Base-by-base conservation (phyloP, 495 filamentous ascomycete species). In the Podospora anserina region DNA sequence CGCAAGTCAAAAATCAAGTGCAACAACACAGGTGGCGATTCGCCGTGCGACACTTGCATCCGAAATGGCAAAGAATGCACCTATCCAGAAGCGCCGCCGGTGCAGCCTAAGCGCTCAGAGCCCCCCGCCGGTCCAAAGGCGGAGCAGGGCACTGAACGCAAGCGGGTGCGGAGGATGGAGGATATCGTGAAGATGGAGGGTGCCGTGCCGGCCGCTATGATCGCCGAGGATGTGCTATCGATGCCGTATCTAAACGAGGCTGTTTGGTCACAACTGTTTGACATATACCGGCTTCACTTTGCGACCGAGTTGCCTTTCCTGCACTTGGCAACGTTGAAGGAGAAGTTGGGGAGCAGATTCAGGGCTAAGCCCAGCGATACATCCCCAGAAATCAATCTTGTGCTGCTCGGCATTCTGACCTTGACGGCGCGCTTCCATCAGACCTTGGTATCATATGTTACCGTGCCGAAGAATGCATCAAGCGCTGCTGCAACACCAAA, bases 221-320 rank as follows among this genome's bases (percentile, higher is more conserved):
- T 80, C n/a, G 78, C 78, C 66, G 79, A 85, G 62, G 81, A 87
- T 66, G 78, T 84, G 19, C 74, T 87, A 67, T 82, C 84, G 55
- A 81, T 81, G 28, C 73, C 81, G 0, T 82, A 89, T 63, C 81
- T 92, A 32, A 90, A 88, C n/a, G 82, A 87, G 44, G 86, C 90
- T 65, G 79, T 90, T 3, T 92, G 88, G 88, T 86, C 87, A 70
- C 86, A 88, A 65, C 76, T 92, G 69, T 91, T 92, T 70, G 91
- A 93, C 69, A 86, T 92, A 61, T 96, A 92, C 76, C 88, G 93
- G 78, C 82, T 91, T 18, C 91, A 96, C 76, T 94, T 90, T 75
- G 90, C 90, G 0, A 89, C 92, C 0, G 88, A 94, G 61, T 83
- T 96, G 61, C 91, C 92, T 3, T 96, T 96, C 75, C 81, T 96